Evolutionary conservation across 2,329 filamentous ascomycete species (phyloP).

Genomic region (Spiromastix sp.): DNA sequence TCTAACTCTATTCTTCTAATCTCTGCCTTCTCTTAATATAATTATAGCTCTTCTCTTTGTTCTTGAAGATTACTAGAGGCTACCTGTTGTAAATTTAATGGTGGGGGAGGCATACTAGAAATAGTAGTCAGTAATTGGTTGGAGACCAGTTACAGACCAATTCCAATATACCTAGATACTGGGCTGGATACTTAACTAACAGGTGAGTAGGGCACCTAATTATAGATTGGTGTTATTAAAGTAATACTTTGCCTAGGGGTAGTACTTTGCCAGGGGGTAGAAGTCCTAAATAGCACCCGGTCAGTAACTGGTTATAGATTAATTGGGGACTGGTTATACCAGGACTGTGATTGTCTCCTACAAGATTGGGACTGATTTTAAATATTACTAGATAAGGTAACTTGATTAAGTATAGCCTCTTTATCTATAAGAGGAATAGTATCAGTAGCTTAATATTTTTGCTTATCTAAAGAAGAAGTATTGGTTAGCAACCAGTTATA

Average conservation of each 20-base stretch:
- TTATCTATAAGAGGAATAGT: no score
- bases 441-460: not conserved
- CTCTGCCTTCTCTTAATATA: not conserved
- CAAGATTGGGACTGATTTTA: not conserved
- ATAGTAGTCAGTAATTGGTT: not conserved
- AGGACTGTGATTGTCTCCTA: not conserved
- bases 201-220: no score
- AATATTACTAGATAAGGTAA: not conserved
- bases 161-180: no score
- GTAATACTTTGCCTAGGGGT: not conserved
- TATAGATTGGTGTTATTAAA: not conserved
- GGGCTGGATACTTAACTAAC: no score
- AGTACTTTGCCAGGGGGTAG: not conserved
- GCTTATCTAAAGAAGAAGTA: no score
- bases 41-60: not conserved
- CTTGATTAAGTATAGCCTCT: not conserved
- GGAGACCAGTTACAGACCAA: no score
- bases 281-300: not conserved
- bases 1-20: not conserved
- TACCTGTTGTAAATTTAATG: not conserved
- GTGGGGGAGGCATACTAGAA: not conserved
- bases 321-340: not conserved
- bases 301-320: not conserved
- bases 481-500: not conserved
- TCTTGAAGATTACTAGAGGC: not conserved